Percentiles rank a stretch among this genome's conserved stretches.
Conservation (phyloP, 805 yeast genomes). For the Suhomyces tanzawaensis region DNA sequence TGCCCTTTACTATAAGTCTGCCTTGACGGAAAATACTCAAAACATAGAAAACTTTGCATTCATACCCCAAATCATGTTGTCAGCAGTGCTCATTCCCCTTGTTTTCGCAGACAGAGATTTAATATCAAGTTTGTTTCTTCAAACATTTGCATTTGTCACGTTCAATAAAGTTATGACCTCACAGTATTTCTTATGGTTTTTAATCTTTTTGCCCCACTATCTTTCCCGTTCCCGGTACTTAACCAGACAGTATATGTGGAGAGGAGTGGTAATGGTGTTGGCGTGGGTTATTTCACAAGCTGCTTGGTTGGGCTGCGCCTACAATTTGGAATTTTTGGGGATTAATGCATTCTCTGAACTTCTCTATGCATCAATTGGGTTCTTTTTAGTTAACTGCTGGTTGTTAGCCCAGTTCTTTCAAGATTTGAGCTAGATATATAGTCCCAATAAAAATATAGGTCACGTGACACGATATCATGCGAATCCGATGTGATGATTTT, state of each 20-base stretch:
- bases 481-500: not conserved
- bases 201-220: conserved; percentile 78
- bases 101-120: conserved; percentile 31
- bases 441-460: not conserved
- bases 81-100: conserved; percentile 59
- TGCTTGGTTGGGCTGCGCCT: conserved; percentile 77
- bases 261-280: conserved; percentile 41
- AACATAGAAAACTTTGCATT: conserved; percentile 64
- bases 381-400: conserved; percentile 63
- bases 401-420: conserved; percentile 56
- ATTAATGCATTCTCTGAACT: conserved; percentile 58
- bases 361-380: conserved; percentile 51
- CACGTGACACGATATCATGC: not conserved
- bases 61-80: conserved; percentile 71
- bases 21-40: conserved; percentile 10
- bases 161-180: conserved; percentile 73
- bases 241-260: conserved; percentile 15
- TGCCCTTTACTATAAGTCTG: conserved; percentile 61
- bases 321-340: conserved; percentile 78
- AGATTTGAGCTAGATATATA: conserved; percentile 8
- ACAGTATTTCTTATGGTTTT: conserved; percentile 94
- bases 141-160: conserved; percentile 44
- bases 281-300: conserved; percentile 76
- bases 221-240: conserved; percentile 45
- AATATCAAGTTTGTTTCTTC: conserved; percentile 35